Base-by-base conservation (phyloP, 2,329 filamentous ascomycete species). In the Fusarium marasasianum region DNA sequence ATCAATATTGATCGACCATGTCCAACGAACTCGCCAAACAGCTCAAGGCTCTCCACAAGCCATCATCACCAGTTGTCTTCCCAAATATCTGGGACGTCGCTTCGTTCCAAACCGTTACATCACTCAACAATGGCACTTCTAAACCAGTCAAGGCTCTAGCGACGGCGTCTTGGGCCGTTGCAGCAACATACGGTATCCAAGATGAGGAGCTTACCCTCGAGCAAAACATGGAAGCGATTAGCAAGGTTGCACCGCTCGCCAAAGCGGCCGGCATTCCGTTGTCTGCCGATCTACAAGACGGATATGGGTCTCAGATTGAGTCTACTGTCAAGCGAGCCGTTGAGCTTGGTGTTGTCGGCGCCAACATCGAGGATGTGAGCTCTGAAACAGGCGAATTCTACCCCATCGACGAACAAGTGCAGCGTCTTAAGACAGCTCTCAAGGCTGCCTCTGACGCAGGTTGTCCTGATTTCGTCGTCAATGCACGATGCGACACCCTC, bases 231-330 rank as follows among this genome's bases (percentile, higher is more conserved):
- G 79, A 81, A 3, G 85, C 85, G 17, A 82, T 88, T 41, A 72
- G 79, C 8, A 79, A 79, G 17, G 84, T 91, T 63, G 84, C 85
- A 1, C 79, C 81, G 5, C 78, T 87, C 8, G 84, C 84, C 18
- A 77, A 77, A 17, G 74, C 81, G 18, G 80, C 82, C 43, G 80
- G 82, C 11, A 80, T 88, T 5, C 88, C 89, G 0, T 78, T 92
- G 2, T 88, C 86, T 0, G 87, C 87, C 10, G 90, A 92, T 75
- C 78, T 91, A 6, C 89, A 91, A 78, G 90, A 92, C 74, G 90
- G 89, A 0, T 92, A 91, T 70, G 86, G 86, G 5, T 79, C 84
- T 6, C 76, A 77, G 26, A 82, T 89, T 5, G 84, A 81, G 10
- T 82, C 85, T 9, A 86, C 83, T 0, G 81, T 91, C 6, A 77